Conservation (phyloP, 2,329 filamentous ascomycete species). For the Aureobasidium melanogenum region DNA sequence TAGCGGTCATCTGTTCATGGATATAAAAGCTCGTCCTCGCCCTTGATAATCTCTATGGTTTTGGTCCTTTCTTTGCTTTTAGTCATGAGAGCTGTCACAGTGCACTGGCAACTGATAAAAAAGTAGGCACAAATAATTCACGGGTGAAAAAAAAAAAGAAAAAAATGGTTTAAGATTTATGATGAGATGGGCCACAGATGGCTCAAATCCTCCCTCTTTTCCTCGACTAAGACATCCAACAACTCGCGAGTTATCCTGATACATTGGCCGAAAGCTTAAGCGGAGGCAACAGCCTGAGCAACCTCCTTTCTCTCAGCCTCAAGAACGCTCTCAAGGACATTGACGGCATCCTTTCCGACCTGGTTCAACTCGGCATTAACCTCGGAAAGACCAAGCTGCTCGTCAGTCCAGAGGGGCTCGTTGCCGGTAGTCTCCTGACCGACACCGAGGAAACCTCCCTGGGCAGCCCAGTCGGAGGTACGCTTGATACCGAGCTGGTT, state of each 20-base stretch:
- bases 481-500: slow-evolving; percentile 80
- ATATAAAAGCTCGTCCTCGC: not conserved
- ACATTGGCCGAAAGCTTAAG: not conserved
- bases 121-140: not conserved
- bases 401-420: slow-evolving; percentile 82
- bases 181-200: not conserved
- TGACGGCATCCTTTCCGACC: slow-evolving; percentile 32
- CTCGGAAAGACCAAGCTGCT: slow-evolving; percentile 71
- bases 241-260: not conserved
- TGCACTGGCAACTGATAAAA: not conserved
- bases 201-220: not conserved
- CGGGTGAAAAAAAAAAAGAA: not conserved
- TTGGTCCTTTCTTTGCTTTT: not conserved
- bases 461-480: slow-evolving; percentile 80
- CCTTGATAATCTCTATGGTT: not conserved
- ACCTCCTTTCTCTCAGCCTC: slow-evolving; percentile 38
- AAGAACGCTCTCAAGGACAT: slow-evolving; percentile 40
- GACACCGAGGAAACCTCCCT: slow-evolving; percentile 92
- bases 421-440: slow-evolving; percentile 56
- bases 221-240: not conserved
- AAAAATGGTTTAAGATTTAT: not conserved
- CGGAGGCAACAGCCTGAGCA: slow-evolving; percentile 30
- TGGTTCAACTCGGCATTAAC: slow-evolving; percentile 52
- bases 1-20: not conserved
- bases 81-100: no score